Evolutionary conservation across 352 stramenopile genomes (phyloP).

Genomic region (Pythium brachiatum): DNA sequence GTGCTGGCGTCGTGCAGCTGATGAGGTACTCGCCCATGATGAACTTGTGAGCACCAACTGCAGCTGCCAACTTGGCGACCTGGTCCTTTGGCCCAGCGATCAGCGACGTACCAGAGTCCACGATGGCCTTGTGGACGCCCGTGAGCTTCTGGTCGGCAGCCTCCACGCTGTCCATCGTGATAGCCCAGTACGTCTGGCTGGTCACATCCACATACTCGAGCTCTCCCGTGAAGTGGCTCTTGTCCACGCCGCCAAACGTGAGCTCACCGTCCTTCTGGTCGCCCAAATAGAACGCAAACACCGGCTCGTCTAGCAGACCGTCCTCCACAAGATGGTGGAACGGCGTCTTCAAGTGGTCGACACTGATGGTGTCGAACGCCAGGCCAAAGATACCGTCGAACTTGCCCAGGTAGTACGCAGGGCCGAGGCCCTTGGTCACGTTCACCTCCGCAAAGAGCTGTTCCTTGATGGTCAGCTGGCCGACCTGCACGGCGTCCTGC

Average conservation of each 20-base stretch:
- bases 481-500: slow-evolving; percentile 80
- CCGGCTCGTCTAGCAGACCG: slow-evolving; percentile 79
- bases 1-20: slow-evolving; percentile 87
- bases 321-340: slow-evolving; percentile 94
- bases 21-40: slow-evolving; percentile 95
- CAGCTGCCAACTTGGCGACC: slow-evolving; percentile 81
- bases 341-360: slow-evolving; percentile 91
- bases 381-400: slow-evolving; percentile 98
- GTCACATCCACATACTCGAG: slow-evolving; percentile 88
- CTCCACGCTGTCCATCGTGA: slow-evolving; percentile 69
- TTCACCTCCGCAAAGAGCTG: slow-evolving; percentile 96
- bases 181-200: slow-evolving; percentile 67
- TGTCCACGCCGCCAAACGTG: slow-evolving; percentile 81
- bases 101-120: slow-evolving; percentile 96
- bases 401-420: slow-evolving; percentile 94
- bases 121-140: slow-evolving; percentile 81
- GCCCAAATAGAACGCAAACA: slow-evolving; percentile 97
- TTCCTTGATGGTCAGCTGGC: slow-evolving; percentile 54
- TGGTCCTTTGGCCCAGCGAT: slow-evolving; percentile 91
- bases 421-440: slow-evolving; percentile 93
- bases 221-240: slow-evolving; percentile 93
- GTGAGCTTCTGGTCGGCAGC: slow-evolving; percentile 58
- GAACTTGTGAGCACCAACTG: slow-evolving; percentile 89
- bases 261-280: slow-evolving; percentile 79
- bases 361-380: slow-evolving; percentile 93